Evolutionary conservation across 352 stramenopile genomes (phyloP).

Genomic region (Blastocystis hominis): DNA sequence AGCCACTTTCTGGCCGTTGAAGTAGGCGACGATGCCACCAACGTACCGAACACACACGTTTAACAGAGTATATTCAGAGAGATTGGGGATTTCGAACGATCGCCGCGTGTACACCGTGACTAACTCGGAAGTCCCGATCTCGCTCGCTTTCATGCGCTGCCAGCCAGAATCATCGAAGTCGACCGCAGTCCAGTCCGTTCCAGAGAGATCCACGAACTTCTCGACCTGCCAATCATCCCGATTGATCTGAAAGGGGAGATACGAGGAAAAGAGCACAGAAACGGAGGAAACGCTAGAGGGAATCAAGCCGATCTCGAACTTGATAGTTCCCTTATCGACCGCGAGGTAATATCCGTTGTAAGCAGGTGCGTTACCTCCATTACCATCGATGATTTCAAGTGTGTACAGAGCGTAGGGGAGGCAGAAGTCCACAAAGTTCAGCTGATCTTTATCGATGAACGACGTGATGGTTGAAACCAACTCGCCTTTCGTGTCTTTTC

Average conservation of each 20-base stretch:
- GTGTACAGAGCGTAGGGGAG: slow-evolving; percentile 29
- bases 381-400: not conserved
- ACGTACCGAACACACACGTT: not conserved
- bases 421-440: slow-evolving; percentile 31
- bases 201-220: not conserved
- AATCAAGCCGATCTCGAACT: slow-evolving; percentile 23
- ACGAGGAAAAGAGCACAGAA: not conserved
- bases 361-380: not conserved
- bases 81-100: not conserved
- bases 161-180: slow-evolving; percentile 4
- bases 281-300: not conserved
- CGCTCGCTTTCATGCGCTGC: not conserved
- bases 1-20: not conserved
- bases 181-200: not conserved
- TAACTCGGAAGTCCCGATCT: not conserved
- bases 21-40: not conserved
- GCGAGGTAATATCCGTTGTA: slow-evolving; percentile 18
- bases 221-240: not conserved
- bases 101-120: not conserved
- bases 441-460: not conserved
- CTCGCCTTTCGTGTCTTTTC: not conserved
- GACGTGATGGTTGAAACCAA: not conserved
- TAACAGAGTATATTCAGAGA: not conserved
- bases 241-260: slow-evolving; percentile 36
- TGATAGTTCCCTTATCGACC: slow-evolving; percentile 15